phyloP scores from a whole-genome alignment of 306 rosid species.

The Cicer arietinum region DNA sequence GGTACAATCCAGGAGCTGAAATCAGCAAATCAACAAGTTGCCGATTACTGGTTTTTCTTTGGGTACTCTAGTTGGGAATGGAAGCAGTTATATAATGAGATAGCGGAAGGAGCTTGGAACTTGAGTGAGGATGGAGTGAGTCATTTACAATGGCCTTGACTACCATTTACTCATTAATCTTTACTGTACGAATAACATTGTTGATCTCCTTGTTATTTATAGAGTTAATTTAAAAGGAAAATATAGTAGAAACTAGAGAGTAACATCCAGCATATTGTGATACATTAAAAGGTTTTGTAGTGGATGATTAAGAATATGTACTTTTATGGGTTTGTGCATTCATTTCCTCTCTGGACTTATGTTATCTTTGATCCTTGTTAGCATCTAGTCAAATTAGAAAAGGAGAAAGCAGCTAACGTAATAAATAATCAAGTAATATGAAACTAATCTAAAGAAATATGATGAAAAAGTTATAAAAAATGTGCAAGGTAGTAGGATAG shows the following conservation, averaged over 20 bases:
- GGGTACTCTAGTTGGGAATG: slow-evolving; percentile 93
- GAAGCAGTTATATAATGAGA: slow-evolving; percentile 78
- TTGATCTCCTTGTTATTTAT: slow-evolving; percentile 17
- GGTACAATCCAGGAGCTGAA: slow-evolving; percentile 60
- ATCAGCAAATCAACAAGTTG: slow-evolving; percentile 51
- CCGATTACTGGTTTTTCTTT: slow-evolving; percentile 81
- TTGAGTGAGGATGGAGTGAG: slow-evolving; percentile 54
- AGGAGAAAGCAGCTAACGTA: too few species aligned
- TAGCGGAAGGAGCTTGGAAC: slow-evolving; percentile 77
- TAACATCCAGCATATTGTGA: background rate
- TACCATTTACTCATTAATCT: slow-evolving; percentile 9
- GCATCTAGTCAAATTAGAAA: background rate
- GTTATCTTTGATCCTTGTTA: background rate
- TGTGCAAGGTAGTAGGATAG: too few species aligned
- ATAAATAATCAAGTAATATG: too few species aligned
- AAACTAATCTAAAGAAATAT: too few species aligned
- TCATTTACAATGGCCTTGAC: slow-evolving; percentile 74
- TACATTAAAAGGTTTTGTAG: background rate
- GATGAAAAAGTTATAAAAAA: too few species aligned
- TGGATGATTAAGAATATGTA: background rate
- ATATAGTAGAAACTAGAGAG: slow-evolving; percentile 10
- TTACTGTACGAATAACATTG: slow-evolving; percentile 33
- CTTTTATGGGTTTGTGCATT: background rate
- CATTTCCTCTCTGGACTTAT: background rate
- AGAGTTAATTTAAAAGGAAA: slow-evolving; percentile 32